Conservation (phyloP, 2,329 filamentous ascomycete species). For the Hypoxylon rubiginosum region DNA sequence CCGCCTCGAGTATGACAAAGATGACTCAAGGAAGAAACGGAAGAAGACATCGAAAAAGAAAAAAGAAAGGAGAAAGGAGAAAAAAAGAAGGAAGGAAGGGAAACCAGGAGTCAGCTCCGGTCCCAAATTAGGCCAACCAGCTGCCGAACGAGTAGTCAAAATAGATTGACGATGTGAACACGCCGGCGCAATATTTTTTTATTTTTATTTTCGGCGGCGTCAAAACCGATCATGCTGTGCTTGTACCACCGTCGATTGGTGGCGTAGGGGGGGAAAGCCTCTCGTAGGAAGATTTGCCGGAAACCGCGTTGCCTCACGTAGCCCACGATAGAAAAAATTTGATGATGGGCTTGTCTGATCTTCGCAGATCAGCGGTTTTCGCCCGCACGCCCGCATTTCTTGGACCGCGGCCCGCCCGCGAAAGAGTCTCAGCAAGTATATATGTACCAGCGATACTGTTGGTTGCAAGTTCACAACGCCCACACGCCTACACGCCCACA, state of each 20-base stretch:
- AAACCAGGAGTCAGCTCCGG: slow-evolving; percentile 13
- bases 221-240: slow-evolving; percentile 31
- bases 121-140: slow-evolving; percentile 10
- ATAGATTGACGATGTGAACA: slow-evolving; percentile 17
- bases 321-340: slow-evolving; percentile 24
- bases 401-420: slow-evolving; percentile 13
- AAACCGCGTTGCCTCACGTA: slow-evolving; percentile 28
- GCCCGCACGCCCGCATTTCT: slow-evolving; percentile 11
- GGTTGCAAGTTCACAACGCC: slow-evolving; percentile 4
- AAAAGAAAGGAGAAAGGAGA: neutral
- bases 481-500: neutral
- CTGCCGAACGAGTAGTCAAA: neutral
- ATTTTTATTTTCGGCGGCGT: neutral
- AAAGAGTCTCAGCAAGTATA: neutral
- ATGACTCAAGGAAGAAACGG: slow-evolving; percentile 17
- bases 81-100: neutral
- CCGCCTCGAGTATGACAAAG: slow-evolving; percentile 31
- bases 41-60: slow-evolving; percentile 7
- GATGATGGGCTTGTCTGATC: slow-evolving; percentile 24
- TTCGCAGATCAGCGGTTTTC: slow-evolving; percentile 22
- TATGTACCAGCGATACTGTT: slow-evolving; percentile 8
- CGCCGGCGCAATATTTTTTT: slow-evolving; percentile 8
- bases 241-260: slow-evolving; percentile 17
- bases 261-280: neutral
- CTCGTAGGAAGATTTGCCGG: slow-evolving; percentile 16